Percentiles rank a stretch among this genome's conserved stretches.
Evolutionary conservation across 1,284 basidiomycete genomes (phyloP).

Genomic region (Ganoderma multipileum): DNA sequence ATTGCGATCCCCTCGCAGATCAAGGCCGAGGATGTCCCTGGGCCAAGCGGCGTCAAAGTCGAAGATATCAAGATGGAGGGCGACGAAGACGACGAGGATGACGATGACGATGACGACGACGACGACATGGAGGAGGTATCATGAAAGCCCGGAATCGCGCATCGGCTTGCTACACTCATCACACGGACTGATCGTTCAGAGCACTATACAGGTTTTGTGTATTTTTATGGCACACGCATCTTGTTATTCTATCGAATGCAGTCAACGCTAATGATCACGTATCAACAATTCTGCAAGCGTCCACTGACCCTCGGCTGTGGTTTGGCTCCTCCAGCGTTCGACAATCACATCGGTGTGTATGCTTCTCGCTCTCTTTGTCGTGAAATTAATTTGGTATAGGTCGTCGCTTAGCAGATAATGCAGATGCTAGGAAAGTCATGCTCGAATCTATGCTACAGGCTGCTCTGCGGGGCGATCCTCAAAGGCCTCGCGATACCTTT

Average conservation of each 20-base stretch:
- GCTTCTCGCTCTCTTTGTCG: background rate
- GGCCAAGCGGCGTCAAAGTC: conserved; percentile 38
- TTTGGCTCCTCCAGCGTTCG: background rate
- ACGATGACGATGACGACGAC: conserved; percentile 46
- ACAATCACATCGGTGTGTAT: background rate
- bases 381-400: background rate
- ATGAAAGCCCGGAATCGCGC: conserved; percentile 25
- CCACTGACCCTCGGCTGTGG: background rate
- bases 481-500: background rate
- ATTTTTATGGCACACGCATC: conserved; percentile 17
- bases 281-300: background rate
- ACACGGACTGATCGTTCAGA: conserved; percentile 18
- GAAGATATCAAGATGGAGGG: conserved; percentile 48
- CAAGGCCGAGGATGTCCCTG: conserved; percentile 62
- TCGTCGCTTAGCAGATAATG: background rate
- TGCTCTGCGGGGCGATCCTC: background rate
- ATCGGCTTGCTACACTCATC: conserved; percentile 1
- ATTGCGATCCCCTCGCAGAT: conserved; percentile 43
- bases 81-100: conserved; percentile 44
- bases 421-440: background rate
- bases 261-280: background rate
- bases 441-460: background rate
- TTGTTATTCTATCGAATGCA: conserved; percentile 5
- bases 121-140: conserved; percentile 56
- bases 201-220: conserved; percentile 13